Base-by-base conservation (phyloP, 1,284 basidiomycete genomes). In the Grifola frondosa region DNA sequence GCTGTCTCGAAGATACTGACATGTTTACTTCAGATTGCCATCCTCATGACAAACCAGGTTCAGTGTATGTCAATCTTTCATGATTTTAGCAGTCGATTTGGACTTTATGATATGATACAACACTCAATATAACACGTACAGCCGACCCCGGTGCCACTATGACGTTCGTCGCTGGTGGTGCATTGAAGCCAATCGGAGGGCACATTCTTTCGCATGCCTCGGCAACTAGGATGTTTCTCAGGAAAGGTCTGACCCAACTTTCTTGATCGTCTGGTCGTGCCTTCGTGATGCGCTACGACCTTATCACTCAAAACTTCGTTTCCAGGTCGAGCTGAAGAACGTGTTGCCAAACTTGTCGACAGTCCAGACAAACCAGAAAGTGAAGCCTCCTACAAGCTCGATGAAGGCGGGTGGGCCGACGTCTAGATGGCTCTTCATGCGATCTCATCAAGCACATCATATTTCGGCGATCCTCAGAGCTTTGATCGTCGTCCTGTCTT, bases 141-240 rank as follows among this genome's bases (percentile, higher is more conserved):
- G 89, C 93, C 45, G 93, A 96, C 62, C 93, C 93, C 19, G 93
- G 93, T 35, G 93, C 93, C 33, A 91, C 89, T 0, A 92, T 94
- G 76, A 94, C 92, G 48, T 96, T 96, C 59, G 92, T 94, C 25
- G 91, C 91, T 21, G 90, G 90, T 21, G 86, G 89, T 25, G 88
- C 85, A 20, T 74, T 91, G 30, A 93, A 92, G 64, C 88, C 90
- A 11, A 89, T 93, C 30, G 91, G 89, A 24, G 90, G 90, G 0
- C 90, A 92, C 59, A 89, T 92, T 46, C 68, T 92, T 32, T 91
- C 90, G 1, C 90, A 93, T 63, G 88, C 91, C 10, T 91, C 88
- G 6, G 82, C 90, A 6, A 91, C 89, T 10, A 75, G 90, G 42
- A 77, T 93, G 60, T 91, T 86, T 61, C 72, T 93, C 46, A 78